A percentile compares a stretch with the other conserved stretches of the same genome.
Conservation (phyloP, 306 rosid species). For the Corylus americana region DNA sequence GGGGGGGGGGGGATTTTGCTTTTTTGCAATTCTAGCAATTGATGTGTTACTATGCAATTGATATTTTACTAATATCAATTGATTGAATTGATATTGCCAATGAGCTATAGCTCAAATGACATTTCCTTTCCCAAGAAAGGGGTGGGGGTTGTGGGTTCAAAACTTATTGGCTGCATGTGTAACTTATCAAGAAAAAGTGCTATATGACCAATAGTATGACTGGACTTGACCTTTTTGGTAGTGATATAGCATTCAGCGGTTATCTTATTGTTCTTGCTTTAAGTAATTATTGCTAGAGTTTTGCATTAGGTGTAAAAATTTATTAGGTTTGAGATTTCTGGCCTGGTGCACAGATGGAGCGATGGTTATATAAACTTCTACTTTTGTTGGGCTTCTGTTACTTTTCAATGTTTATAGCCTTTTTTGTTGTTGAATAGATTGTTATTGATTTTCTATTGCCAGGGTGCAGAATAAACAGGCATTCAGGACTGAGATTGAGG, state of each 20-base stretch:
- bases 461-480: neutral
- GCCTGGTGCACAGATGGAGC: neutral
- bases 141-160: neutral
- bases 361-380: neutral
- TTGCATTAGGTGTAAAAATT: neutral
- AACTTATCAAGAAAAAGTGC: no score
- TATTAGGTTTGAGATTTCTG: neutral
- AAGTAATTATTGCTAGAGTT: neutral
- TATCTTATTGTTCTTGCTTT: neutral
- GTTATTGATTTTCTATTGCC: neutral
- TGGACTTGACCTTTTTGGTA: neutral
- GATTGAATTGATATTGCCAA: neutral
- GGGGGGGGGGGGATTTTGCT: neutral
- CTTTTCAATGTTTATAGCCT: neutral
- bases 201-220: neutral
- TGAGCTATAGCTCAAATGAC: neutral
- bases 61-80: neutral
- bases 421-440: neutral
- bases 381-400: neutral
- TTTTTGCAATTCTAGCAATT: neutral
- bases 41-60: neutral
- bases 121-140: neutral
- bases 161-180: neutral
- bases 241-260: neutral
- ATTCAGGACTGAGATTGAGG: neutral